phyloP scores from a whole-genome alignment of 257 asterid genomes.

The Haberlea rhodopensis region DNA sequence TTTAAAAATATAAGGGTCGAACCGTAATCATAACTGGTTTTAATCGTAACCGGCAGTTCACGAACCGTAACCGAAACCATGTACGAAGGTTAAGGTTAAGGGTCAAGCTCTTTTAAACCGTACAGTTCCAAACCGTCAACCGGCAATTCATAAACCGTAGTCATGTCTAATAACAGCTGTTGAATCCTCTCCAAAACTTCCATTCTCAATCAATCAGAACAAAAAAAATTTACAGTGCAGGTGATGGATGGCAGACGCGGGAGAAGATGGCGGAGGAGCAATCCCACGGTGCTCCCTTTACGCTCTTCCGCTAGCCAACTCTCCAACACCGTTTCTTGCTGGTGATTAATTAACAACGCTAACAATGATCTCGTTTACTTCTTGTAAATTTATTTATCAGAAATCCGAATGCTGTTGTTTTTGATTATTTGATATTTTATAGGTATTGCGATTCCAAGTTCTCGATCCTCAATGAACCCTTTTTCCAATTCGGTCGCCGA shows the following conservation, averaged over 20 bases:
- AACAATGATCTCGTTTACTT: conserved; percentile 4
- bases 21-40: no score
- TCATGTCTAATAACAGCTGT: no score
- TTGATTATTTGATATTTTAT: conserved; percentile 13
- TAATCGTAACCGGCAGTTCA: no score
- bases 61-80: no score
- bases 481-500: conserved; percentile 68
- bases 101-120: no score
- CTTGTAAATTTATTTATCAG: neutral
- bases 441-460: conserved; percentile 87
- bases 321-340: conserved; percentile 61
- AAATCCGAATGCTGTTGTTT: neutral
- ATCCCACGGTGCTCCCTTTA: conserved; percentile 54
- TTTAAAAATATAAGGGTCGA: no score
- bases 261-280: conserved; percentile 43
- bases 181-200: no score
- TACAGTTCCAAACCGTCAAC: no score
- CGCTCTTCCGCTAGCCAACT: conserved; percentile 35
- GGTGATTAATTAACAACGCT: conserved; percentile 32
- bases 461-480: conserved; percentile 52
- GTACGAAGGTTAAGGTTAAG: no score
- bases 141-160: no score
- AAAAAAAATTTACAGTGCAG: no score
- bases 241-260: conserved; percentile 56
- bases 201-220: no score